Conservation (phyloP, 257 asterid genomes). For the Ligustrum vulgare region DNA sequence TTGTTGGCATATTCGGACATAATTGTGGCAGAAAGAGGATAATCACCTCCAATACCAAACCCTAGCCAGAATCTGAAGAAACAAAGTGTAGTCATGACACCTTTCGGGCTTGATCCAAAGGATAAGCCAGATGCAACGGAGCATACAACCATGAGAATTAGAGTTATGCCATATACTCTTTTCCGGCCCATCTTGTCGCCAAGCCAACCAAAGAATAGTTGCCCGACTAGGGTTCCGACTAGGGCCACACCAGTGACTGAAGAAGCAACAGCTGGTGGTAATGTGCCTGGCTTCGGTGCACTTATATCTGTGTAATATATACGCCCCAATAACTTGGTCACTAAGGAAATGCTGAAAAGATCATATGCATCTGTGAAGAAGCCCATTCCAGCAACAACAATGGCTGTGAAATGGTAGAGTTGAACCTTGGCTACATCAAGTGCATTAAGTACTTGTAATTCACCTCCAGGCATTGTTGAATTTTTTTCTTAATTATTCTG, state of each 20-base stretch:
- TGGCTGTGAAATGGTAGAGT: constrained; percentile 43
- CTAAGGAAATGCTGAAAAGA: constrained; percentile 42
- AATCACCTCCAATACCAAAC: constrained; percentile 49
- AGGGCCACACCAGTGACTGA: constrained; percentile 41
- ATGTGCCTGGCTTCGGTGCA: constrained; percentile 33
- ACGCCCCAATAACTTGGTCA: constrained; percentile 40
- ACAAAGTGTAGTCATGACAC: constrained; percentile 40
- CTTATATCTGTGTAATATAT: constrained; percentile 24
- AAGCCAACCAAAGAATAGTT: constrained; percentile 45
- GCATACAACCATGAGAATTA: constrained; percentile 35
- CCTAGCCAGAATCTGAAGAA: constrained; percentile 44
- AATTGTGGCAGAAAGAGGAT: constrained; percentile 46
- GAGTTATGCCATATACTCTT: constrained; percentile 38
- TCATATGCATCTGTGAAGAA: constrained; percentile 53
- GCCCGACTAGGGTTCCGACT: constrained; percentile 38
- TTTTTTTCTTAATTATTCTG: background rate
- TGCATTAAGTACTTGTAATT: constrained; percentile 40
- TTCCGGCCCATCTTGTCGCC: constrained; percentile 48
- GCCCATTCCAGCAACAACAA: constrained; percentile 49
- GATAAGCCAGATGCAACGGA: constrained; percentile 42
- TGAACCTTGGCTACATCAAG: constrained; percentile 45
- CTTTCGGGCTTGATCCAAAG: constrained; percentile 29
- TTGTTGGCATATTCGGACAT: constrained; percentile 47
- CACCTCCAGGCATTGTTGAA: constrained; percentile 27
- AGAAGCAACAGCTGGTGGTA: constrained; percentile 34